Base-by-base conservation (phyloP, 805 yeast species). In the Saccharomyces eubayanus region DNA sequence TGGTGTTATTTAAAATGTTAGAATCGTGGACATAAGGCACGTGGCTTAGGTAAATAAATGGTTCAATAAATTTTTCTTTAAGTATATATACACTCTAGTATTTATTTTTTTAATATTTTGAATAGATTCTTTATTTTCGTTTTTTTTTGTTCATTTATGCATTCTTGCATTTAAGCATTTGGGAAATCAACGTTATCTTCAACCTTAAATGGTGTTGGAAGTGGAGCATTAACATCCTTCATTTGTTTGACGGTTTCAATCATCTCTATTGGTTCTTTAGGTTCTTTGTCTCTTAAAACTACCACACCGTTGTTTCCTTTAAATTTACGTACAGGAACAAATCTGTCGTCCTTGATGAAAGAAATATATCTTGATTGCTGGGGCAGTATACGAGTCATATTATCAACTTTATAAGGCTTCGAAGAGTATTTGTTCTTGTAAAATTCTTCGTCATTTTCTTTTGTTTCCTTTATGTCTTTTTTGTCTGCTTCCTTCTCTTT, bases 381-480 rank as follows among this genome's bases (percentile, higher is more conserved):
- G 14, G 98, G 98, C 53, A 94, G 75, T 1, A 94, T 96, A 64
- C 99, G 82, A 11, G 94, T 79, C 79, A 92, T 75, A 67, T 94
- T 94, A 40, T 77, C 77, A 53, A 94, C 74, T 66, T 81, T 80
- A 71, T 81, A 89, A 28, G 90, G 85, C 24, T 79, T 79, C 63
- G 82, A 78, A 53, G 79, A 75, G 65, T 84, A 83, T 59, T 79
- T 81, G 57, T 76, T 74, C 48, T 77, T 72, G 56, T 60, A 64
- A 28, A 66, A 69, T 51, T 67, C 68, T 29, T 65, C 69, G 3
- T 61, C 66, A 11, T 64, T 68, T 31, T 66, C 57, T 10, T 57
- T 58, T 29, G 58, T 30, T 47, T 61, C 57, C 20, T 63, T 64
- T 11, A 43, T 14, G 29, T 47, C 51, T 28, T 53, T 46, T 31